These are phyloP conservation scores for Yarrowia divulgata DNA, from an alignment of 805 yeast species.

Conservation along the genomic window DNA sequence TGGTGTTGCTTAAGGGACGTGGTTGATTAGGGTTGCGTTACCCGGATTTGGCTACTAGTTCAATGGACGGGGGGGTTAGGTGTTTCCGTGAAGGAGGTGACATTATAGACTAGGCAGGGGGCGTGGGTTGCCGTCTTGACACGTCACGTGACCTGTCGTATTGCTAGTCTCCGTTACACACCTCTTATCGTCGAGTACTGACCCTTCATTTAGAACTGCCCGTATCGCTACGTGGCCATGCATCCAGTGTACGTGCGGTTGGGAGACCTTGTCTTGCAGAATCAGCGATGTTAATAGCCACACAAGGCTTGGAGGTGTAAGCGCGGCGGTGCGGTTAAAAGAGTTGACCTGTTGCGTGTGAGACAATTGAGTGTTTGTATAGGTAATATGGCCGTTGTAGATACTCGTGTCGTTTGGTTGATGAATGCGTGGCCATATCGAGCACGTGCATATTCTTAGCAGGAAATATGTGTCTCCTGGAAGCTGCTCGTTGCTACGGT, in stretches of 20 bases:
- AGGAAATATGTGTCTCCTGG: conserved; percentile 1
- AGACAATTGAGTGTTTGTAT: conserved; percentile 10
- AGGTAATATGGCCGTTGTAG: no score
- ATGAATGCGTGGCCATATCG: neutral
- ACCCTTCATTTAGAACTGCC: no score
- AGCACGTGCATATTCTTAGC: conserved; percentile 17
- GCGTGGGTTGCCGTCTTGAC: neutral
- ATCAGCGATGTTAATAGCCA: conserved; percentile 16
- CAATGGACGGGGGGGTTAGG: conserved; percentile 6
- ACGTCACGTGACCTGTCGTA: neutral
- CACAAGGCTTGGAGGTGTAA: conserved; percentile 11
- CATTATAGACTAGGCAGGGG: neutral
- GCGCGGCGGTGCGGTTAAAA: neutral
- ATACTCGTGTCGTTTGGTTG: neutral
- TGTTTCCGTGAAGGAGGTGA: neutral
- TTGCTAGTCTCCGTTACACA: no score
- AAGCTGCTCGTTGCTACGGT: conserved; percentile 2
- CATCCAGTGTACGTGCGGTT: neutral
- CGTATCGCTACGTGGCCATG: conserved; percentile 35
- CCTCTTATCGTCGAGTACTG: no score
- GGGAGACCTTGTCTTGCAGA: conserved; percentile 1
- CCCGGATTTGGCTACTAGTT: conserved; percentile 31
- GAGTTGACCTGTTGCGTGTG: neutral
- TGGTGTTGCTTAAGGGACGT: conserved; percentile 37
- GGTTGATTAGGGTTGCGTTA: conserved; percentile 39